Evolutionary conservation across 2,329 filamentous ascomycete genomes (phyloP).

Genomic region (Aspergillus alliaceus): DNA sequence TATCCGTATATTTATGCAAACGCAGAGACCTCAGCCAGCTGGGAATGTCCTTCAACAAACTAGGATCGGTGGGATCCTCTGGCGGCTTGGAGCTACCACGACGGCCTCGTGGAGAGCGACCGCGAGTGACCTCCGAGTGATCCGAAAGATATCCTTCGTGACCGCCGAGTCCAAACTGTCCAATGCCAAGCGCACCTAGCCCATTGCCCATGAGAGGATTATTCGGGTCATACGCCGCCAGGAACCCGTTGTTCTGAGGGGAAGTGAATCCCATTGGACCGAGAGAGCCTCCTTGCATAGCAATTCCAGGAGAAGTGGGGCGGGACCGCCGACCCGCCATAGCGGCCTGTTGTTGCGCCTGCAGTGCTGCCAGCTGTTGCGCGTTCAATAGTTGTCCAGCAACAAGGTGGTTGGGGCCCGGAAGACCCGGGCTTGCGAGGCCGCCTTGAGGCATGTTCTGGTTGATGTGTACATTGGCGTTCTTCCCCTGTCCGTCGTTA

Average conservation of each 20-base stretch:
- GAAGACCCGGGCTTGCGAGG: constrained; percentile 61
- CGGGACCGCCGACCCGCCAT: constrained; percentile 74
- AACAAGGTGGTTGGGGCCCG: constrained; percentile 76
- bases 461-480: constrained; percentile 42
- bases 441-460: constrained; percentile 66
- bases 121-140: constrained; percentile 85
- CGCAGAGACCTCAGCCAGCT: constrained; percentile 92
- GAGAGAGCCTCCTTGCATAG: constrained; percentile 67
- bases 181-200: constrained; percentile 69
- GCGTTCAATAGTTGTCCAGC: constrained; percentile 82
- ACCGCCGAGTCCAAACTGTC: constrained; percentile 67
- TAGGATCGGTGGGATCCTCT: constrained; percentile 92
- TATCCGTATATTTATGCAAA: constrained; percentile 98
- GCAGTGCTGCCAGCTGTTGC: constrained; percentile 80
- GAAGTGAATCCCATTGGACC: constrained; percentile 73
- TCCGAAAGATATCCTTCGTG: constrained; percentile 91
- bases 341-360: constrained; percentile 62
- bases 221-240: constrained; percentile 78
- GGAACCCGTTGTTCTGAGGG: constrained; percentile 90
- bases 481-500: constrained; percentile 65
- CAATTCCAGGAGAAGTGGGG: constrained; percentile 83
- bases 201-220: constrained; percentile 71
- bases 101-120: constrained; percentile 86
- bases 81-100: constrained; percentile 95
- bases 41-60: constrained; percentile 89